Conservation (phyloP, 768 basidiomycete species). For the Lactarius deliciosus region DNA sequence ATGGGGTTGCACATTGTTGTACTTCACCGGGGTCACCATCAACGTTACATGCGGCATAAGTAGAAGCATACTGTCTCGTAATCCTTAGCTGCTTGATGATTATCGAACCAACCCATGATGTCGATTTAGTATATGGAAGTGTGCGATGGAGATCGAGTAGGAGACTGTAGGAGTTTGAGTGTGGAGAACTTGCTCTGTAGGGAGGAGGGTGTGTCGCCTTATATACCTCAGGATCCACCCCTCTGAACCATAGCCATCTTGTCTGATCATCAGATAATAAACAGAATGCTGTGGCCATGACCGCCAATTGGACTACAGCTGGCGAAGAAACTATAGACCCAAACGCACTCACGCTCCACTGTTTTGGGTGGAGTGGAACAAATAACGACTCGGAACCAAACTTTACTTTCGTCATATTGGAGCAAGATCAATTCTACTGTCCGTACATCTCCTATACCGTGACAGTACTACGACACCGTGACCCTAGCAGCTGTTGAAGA, state of each 20-base stretch:
- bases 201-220: neutral
- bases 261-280: slow-evolving; percentile 3
- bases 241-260: neutral
- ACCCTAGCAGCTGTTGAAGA: no score
- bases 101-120: slow-evolving; percentile 16
- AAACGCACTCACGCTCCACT: no score
- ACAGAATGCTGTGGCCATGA: neutral
- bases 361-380: no score
- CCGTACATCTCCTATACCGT: no score
- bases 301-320: neutral
- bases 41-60: neutral
- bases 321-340: no score
- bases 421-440: no score
- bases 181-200: neutral
- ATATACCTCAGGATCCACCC: slow-evolving; percentile 12
- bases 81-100: neutral
- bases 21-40: neutral
- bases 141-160: neutral
- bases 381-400: no score
- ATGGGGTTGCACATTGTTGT: neutral
- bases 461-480: no score
- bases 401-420: no score
- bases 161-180: neutral
- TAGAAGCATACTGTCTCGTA: neutral
- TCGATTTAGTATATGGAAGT: neutral